Base-by-base conservation (phyloP, 352 stramenopile genomes). In the Pythium insidiosum region DNA sequence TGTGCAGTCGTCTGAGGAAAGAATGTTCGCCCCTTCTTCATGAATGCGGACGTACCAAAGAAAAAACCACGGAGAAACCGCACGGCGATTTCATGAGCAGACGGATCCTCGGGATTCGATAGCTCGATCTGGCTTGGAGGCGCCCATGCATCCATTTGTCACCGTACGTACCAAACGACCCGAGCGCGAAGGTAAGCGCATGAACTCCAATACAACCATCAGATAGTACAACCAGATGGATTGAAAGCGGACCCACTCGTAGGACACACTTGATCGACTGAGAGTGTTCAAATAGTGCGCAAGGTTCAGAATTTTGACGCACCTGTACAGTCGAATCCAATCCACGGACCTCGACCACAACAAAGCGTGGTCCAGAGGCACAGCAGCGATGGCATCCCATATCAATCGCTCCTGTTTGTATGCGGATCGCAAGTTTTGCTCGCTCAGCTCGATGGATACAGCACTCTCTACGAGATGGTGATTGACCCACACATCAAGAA, bases 401-500 rank as follows among this genome's bases (percentile, higher is more conserved):
- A 74, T 19, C 13, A 84, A 40, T 5, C 66, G 44, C 4, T 68
- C 58, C 9, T 44, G 54, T 22, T 63, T 72, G 46, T 84, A 84
- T 6, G 50, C 38, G 1, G 73, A 37, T 3, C 45, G 55, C 1
- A 74, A 43, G 15, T 73, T 62, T 31, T 69, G 58, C 29, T 84
- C 72, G 46, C 74, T 81, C 1, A 80, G 50, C 33, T 84, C 72
- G 18, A 73, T 63, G 9, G 72, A 72, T 4, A 66, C 24, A 1
- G 61, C 43, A 25, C 53, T 69, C 25, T 77, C 58, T 33, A 63
- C 58, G 5, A 84, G 49, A 21, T 60, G 54, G 54, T 64, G 72
- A 20, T 84, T 78, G 44, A 84, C 47, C 66, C 66, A 81, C 19
- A 82, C 51, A 31, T 82, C 68, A 5, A 74, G 11, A 3, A 48